Evolutionary conservation across 768 basidiomycete species (phyloP).

Genomic region (Chiua virens): DNA sequence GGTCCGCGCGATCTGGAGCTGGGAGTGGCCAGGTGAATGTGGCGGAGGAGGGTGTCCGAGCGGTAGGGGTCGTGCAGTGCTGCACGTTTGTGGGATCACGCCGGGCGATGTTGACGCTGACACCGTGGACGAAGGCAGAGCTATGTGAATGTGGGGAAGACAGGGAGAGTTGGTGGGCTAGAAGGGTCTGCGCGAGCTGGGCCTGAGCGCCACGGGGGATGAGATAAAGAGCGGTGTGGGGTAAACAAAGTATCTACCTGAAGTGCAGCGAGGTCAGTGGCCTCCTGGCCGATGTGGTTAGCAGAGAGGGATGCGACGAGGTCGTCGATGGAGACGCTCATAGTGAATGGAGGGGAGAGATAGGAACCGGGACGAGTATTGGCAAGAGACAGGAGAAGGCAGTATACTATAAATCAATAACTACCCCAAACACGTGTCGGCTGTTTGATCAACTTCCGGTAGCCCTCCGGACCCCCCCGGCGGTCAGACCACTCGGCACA

Average conservation of each 20-base stretch:
- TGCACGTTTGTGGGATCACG: slow-evolving; percentile 37
- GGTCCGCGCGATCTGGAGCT: slow-evolving; percentile 19
- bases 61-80: slow-evolving; percentile 42
- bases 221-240: slow-evolving; percentile 22
- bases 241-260: slow-evolving; percentile 36
- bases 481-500: not conserved
- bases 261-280: slow-evolving; percentile 48
- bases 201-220: slow-evolving; percentile 29
- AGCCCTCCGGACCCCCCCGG: slow-evolving; percentile 13
- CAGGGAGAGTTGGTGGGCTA: slow-evolving; percentile 32
- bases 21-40: slow-evolving; percentile 31
- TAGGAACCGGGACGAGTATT: not conserved
- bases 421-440: slow-evolving; percentile 26
- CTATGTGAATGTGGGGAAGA: slow-evolving; percentile 16
- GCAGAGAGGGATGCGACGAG: slow-evolving; percentile 47
- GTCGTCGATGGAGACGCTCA: slow-evolving; percentile 51
- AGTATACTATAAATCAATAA: slow-evolving; percentile 16
- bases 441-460: not conserved
- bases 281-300: slow-evolving; percentile 54
- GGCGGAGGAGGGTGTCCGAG: slow-evolving; percentile 34
- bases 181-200: slow-evolving; percentile 47
- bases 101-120: slow-evolving; percentile 20
- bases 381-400: slow-evolving; percentile 8
- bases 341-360: slow-evolving; percentile 20
- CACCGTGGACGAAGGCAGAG: slow-evolving; percentile 18